Evolutionary conservation across 1,284 basidiomycete genomes (phyloP), one percentile per base, ranked within the genome.

Genomic region (Melampsora americana): DNA sequence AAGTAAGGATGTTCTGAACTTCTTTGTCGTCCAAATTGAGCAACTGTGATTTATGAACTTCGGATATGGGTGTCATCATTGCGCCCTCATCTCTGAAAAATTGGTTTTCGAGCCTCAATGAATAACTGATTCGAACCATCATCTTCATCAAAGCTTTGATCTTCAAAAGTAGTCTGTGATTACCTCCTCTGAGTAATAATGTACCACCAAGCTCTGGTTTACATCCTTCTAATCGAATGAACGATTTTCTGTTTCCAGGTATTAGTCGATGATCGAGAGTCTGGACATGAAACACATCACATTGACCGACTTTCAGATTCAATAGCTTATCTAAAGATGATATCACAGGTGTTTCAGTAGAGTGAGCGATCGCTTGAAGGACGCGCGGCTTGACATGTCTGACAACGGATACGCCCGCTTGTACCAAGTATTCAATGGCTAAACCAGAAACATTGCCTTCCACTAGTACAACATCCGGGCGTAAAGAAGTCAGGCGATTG

Each of bases 221-320:
- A 80, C 93, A 95, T 0, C 95, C 96, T 83, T 96, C 93, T 81
- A 99, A 97, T 1, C 95, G 90, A 92, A 99, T 95, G 81, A 94
- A 91, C 0, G 94, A 93, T 85, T 99, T 99, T 73, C 95, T 87
- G 48, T 62, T 50, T 18, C 92, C 93, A 9, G 95, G 93, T 50
- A 97, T 95, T 44, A 93, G 85, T 5, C 89, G 88, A 83, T 98
- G 93, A 80, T 97, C 93, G 83, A 92, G 98, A 0, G 95, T 97
- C 83, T 98, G 93, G 26, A 98, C 88, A 60, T 89, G 87, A 82
- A 95, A 95, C 35, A 88, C 87, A n/a, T 88, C 86, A 81, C 95
- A 98, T 79, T 95, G 90, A 0, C 96, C 96, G 32, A 99, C 85
- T 65, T 89, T 89, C 5, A 95, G 93, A 81, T 96, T 93, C 0